phyloP scores from a whole-genome alignment of 805 yeast genomes.

The Candida qinlingensis region DNA sequence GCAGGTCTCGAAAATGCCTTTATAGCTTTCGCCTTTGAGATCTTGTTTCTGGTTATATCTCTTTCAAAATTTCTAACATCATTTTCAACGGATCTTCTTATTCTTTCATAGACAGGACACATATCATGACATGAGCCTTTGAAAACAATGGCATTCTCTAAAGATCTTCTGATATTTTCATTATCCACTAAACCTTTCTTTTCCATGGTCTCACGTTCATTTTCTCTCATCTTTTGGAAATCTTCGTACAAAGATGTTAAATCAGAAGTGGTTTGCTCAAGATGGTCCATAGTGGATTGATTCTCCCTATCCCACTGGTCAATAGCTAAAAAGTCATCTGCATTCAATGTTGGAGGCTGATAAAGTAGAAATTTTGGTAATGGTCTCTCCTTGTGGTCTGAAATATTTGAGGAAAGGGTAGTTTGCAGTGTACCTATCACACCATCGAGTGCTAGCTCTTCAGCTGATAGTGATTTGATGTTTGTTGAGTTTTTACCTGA shows the following conservation, averaged over 20 bases:
- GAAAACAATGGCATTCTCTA: slow-evolving; percentile 85
- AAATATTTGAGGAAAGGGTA: slow-evolving; percentile 6
- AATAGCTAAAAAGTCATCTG: slow-evolving; percentile 21
- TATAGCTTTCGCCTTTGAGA: slow-evolving; percentile 59
- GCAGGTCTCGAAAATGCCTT: slow-evolving; percentile 96
- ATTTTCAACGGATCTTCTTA: slow-evolving; percentile 80
- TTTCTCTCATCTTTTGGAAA: slow-evolving; percentile 65
- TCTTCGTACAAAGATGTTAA: slow-evolving; percentile 70
- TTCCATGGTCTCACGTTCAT: slow-evolving; percentile 78
- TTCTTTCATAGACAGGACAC: slow-evolving; percentile 94
- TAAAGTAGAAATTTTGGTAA: slow-evolving; percentile 32
- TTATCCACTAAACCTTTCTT: slow-evolving; percentile 76
- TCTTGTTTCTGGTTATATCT: slow-evolving; percentile 47
- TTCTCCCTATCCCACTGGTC: slow-evolving; percentile 74
- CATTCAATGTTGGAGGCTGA: slow-evolving; percentile 31
- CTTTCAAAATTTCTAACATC: slow-evolving; percentile 77
- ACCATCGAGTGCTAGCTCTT: slow-evolving; percentile 12
- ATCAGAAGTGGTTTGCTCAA: slow-evolving; percentile 52
- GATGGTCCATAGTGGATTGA: slow-evolving; percentile 51
- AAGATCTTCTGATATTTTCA: slow-evolving; percentile 72
- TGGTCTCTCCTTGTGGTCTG: slow-evolving; percentile 17
- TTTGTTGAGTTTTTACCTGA: not conserved
- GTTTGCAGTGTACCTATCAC: slow-evolving; percentile 22
- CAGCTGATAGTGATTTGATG: not conserved
- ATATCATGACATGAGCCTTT: slow-evolving; percentile 86